Evolutionary conservation across 2,329 filamentous ascomycete species (phyloP), one percentile per base, ranked within the genome.

Genomic region (Ophiostoma novo-ulmi): DNA sequence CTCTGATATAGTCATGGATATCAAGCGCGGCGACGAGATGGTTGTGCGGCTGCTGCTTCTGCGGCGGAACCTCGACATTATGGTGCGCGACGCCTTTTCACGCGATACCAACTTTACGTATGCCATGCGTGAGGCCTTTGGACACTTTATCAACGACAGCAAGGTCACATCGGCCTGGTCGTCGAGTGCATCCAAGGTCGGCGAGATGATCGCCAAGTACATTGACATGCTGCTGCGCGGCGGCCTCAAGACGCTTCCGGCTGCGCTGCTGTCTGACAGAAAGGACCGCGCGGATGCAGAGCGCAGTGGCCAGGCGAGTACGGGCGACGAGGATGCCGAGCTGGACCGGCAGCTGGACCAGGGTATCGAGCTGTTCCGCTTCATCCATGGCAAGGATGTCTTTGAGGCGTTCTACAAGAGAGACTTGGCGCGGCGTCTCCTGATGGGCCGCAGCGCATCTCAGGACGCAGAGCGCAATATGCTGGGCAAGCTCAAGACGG

Each of bases 351-450:
- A 98, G 78, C 85, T 99, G 13, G 94, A 99, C 75, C 91, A 96
- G 77, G 94, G 92, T 0, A 83, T 99, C 2, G 94, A 98, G 78
- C 84, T 99, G 5, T 99, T 99, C 85, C 88, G 96, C 5, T 98
- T 98, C 79, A 92, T 99, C 44, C 90, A 98, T 77, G 95, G 95
- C 74, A 99, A 99, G 79, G 94, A 96, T 70, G 92, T 97, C 0
- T 99, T 99, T 74, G 95, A 99, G 78, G 94, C 95, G 0, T 99
- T 99, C 78, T 99, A 99, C 85, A 99, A 99, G 83, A 97, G 95
- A 77, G 95, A 98, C 77, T 85, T 99, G 68, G 94, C 96, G 0
- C 87, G 94, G 20, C 87, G 95, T 66, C 82, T 99, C 61, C 85
- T 99, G 70, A 94, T 98, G 92, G 91, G 90, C 55, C 88, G 94